Percentiles rank a stretch among this genome's conserved stretches.
These are phyloP conservation scores for Delonix regia DNA, from an alignment of 306 rosid species.

Conservation along the genomic window DNA sequence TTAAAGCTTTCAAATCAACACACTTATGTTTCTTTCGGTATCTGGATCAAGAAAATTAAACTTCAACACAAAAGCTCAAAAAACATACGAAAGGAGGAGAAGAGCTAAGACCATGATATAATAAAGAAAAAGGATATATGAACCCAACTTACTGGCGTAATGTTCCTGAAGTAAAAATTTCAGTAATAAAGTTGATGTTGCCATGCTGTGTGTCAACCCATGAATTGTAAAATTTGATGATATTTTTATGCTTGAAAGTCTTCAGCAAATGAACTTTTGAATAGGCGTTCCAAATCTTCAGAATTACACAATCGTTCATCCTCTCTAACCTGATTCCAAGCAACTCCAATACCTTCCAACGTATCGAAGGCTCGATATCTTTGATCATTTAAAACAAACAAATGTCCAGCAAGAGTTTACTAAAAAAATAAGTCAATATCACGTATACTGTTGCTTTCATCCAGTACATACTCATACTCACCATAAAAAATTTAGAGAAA, in stretches of 20 bases:
- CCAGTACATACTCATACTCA: neutral
- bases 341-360: conserved; percentile 95
- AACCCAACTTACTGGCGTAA: conserved; percentile 79
- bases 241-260: conserved; percentile 94
- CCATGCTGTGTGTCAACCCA: conserved; percentile 82
- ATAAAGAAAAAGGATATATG: neutral
- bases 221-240: conserved; percentile 83
- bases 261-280: conserved; percentile 90
- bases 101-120: neutral
- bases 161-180: conserved; percentile 92
- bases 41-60: conserved; percentile 47
- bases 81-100: neutral
- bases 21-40: conserved; percentile 91
- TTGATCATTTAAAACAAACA: conserved; percentile 50
- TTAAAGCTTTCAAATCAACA: conserved; percentile 93
- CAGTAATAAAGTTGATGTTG: conserved; percentile 88
- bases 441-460: neutral
- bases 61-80: conserved; percentile 17
- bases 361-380: conserved; percentile 97
- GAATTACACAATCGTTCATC: conserved; percentile 74
- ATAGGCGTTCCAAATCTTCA: conserved; percentile 80
- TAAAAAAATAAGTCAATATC: neutral
- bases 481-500: conserved; percentile 22
- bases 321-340: conserved; percentile 96
- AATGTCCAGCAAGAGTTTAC: neutral